Percentiles rank a stretch among this genome's conserved stretches.
phyloP scores from a whole-genome alignment of 2,329 filamentous ascomycete species.

The Clonostachys rhizophaga region DNA sequence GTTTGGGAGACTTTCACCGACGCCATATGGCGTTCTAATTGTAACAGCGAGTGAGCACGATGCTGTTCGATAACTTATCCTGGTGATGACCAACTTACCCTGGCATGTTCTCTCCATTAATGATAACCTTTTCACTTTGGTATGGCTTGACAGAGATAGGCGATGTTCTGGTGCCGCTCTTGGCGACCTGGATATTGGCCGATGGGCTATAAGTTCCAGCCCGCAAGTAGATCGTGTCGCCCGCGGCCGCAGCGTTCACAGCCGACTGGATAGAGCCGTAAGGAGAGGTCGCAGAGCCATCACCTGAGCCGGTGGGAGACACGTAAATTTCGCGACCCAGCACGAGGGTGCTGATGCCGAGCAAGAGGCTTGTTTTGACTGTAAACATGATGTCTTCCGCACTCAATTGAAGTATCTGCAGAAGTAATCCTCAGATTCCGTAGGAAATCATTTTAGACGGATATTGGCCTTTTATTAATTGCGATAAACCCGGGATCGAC shows the following conservation, averaged over 20 bases:
- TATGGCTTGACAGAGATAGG: slow-evolving; percentile 33
- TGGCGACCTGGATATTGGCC: slow-evolving; percentile 37
- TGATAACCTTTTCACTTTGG: slow-evolving; percentile 30
- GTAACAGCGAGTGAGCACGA: not conserved
- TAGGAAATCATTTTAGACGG: too few relatives aligned
- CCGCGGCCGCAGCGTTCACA: slow-evolving; percentile 32
- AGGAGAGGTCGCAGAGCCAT: slow-evolving; percentile 27
- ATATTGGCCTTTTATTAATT: too few relatives aligned
- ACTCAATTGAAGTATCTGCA: too few relatives aligned
- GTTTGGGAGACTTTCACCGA: slow-evolving; percentile 28
- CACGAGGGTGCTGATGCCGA: too few relatives aligned
- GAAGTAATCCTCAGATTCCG: too few relatives aligned
- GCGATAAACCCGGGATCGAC: too few relatives aligned
- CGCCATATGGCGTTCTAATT: slow-evolving; percentile 26
- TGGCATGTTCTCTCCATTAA: slow-evolving; percentile 35
- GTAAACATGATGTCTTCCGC: too few relatives aligned
- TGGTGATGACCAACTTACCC: slow-evolving; percentile 2
- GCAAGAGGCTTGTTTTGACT: too few relatives aligned
- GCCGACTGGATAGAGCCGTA: slow-evolving; percentile 36
- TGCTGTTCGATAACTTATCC: not conserved
- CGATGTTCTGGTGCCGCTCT: slow-evolving; percentile 27
- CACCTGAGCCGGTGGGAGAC: slow-evolving; percentile 29
- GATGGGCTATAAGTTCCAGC: slow-evolving; percentile 35
- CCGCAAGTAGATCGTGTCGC: slow-evolving; percentile 34
- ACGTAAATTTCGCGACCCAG: slow-evolving; percentile 25